Conservation (phyloP, 2,329 filamentous ascomycete genomes). For the Alternaria novae-zelandiae region DNA sequence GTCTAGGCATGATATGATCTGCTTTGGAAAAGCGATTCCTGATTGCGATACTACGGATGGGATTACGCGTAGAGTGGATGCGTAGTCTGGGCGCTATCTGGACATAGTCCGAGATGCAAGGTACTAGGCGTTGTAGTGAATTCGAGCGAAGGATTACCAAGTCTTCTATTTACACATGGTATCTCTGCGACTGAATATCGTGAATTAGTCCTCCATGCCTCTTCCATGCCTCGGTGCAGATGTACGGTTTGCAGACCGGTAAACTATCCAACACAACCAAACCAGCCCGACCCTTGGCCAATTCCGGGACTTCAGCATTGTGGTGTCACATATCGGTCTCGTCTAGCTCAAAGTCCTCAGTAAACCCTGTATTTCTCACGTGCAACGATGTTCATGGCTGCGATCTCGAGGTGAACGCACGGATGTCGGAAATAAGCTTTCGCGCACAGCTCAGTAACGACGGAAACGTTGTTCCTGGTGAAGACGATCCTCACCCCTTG, state of each 20-base stretch:
- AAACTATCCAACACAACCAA: not conserved
- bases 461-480: not conserved
- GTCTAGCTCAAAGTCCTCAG: not conserved
- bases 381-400: not conserved
- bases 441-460: not conserved
- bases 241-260: not conserved
- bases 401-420: not conserved
- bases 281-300: not conserved
- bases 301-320: not conserved
- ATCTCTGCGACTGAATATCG: not conserved
- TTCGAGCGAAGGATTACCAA: not conserved
- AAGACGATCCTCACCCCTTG: not conserved
- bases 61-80: conserved; percentile 10
- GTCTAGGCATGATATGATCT: conserved; percentile 27
- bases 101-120: not conserved
- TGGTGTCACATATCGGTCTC: not conserved
- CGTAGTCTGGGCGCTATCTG: not conserved
- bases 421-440: not conserved
- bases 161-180: not conserved
- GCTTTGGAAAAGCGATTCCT: conserved; percentile 35
- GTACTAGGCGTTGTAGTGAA: not conserved
- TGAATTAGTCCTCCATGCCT: not conserved
- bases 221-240: not conserved
- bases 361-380: not conserved
- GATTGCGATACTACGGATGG: conserved; percentile 31